Conservation (phyloP, 2,329 filamentous ascomycete genomes). For the Fusarium vanettenii region DNA sequence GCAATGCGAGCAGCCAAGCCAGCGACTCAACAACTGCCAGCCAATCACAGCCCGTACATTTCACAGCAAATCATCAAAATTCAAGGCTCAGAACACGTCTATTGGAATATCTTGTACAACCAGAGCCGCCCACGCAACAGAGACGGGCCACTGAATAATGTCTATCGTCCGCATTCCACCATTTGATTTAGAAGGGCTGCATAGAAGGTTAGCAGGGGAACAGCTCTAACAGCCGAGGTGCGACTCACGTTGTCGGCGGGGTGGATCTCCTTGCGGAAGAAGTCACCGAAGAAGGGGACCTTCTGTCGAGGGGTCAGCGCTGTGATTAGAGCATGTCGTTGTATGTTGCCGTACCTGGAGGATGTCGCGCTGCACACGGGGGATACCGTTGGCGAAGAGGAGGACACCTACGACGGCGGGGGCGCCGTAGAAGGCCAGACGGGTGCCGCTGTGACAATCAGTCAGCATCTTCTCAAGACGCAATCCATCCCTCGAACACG, state of each 20-base stretch:
- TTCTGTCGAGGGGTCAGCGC: slow-evolving; percentile 56
- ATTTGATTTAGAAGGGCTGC: slow-evolving; percentile 55
- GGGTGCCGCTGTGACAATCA: slow-evolving; percentile 57
- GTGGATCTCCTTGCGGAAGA: slow-evolving; percentile 66
- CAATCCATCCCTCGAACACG: background rate
- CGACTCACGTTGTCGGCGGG: slow-evolving; percentile 72
- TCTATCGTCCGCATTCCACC: slow-evolving; percentile 44
- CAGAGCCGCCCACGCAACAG: slow-evolving; percentile 41
- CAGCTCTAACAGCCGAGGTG: background rate
- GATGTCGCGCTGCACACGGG: slow-evolving; percentile 69
- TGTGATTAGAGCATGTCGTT: background rate
- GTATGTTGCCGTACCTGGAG: slow-evolving; percentile 59
- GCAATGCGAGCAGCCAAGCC: background rate
- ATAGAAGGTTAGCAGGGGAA: slow-evolving; percentile 34
- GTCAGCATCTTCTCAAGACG: slow-evolving; percentile 23
- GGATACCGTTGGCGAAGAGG: slow-evolving; percentile 72
- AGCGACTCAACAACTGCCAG: background rate
- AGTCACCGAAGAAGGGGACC: slow-evolving; percentile 63
- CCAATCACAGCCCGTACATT: slow-evolving; percentile 43
- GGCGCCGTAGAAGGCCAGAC: slow-evolving; percentile 65
- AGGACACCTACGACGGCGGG: slow-evolving; percentile 68
- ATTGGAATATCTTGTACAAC: slow-evolving; percentile 55
- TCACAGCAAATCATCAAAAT: slow-evolving; percentile 38
- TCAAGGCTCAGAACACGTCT: slow-evolving; percentile 46
- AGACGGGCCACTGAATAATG: slow-evolving; percentile 41